These are phyloP conservation scores for Pichiaceae sp. DNA, from an alignment of 1,139 yeast genomes.

Conservation along the genomic window DNA sequence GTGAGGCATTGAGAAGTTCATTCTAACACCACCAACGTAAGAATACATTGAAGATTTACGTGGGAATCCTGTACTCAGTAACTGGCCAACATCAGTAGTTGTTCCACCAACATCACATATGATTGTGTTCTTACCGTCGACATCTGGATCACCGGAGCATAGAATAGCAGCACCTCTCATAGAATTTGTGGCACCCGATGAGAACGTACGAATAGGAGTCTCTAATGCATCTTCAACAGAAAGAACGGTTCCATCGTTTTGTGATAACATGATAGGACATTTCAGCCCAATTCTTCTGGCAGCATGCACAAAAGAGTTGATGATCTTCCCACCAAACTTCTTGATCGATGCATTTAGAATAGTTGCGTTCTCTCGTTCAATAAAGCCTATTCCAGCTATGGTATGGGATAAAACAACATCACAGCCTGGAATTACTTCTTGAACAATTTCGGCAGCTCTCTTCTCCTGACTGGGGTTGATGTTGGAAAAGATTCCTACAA, in stretches of 20 bases:
- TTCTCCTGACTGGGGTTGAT: conserved; percentile 23
- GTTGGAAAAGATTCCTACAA: conserved; percentile 24
- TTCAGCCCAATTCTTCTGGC: conserved; percentile 18
- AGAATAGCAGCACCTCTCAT: conserved; percentile 29
- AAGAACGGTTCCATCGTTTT: conserved; percentile 28
- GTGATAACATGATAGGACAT: conserved; percentile 26
- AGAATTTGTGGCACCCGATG: conserved; percentile 29
- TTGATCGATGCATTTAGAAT: conserved; percentile 27
- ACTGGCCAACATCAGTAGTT: conserved; percentile 26
- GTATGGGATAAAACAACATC: conserved; percentile 22
- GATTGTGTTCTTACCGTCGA: conserved; percentile 19
- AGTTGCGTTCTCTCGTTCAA: conserved; percentile 27
- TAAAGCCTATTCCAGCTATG: conserved; percentile 25
- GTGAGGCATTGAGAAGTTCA: conserved; percentile 28
- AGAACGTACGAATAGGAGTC: conserved; percentile 26
- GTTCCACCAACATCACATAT: conserved; percentile 29
- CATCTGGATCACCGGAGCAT: too few species aligned
- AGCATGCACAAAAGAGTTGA: conserved; percentile 22
- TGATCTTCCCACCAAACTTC: conserved; percentile 24
- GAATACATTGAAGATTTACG: conserved; percentile 25
- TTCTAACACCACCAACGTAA: conserved; percentile 26
- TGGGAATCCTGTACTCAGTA: conserved; percentile 25
- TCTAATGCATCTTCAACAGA: conserved; percentile 22
- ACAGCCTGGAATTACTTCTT: conserved; percentile 14
- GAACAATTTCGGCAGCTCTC: conserved; percentile 19